Evolutionary conservation across 2,329 filamentous ascomycete genomes (phyloP), one percentile per base, ranked within the genome.

Genomic region (Metarhizium guizhouense): DNA sequence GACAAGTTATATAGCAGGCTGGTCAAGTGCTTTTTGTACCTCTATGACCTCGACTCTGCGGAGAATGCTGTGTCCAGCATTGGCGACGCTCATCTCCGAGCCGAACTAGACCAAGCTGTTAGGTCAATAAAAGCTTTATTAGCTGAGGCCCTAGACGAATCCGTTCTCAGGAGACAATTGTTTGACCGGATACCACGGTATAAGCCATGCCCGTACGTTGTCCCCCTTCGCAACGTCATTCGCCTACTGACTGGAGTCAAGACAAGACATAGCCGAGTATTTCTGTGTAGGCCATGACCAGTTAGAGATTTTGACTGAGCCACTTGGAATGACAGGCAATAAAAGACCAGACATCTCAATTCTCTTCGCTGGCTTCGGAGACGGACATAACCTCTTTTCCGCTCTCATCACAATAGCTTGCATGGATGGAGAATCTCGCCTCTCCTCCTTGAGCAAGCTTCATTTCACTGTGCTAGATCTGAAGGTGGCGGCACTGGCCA

Each of bases 341-440:
- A 32, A n/a, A 42, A 52, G 18, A 6, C 11, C 8, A 4, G 51
- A 60, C 20, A 20, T 65, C 2, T 54, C 59, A 4, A 56, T 63
- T 16, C 53, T 66, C 38, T 60, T 65, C 49, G 63, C 60, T 18
- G 61, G 64, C 25, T 60, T 57, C 52, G 64, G 64, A 11, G 63
- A 66, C 47, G 63, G 56, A 16, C 60, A 61, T 5, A 57, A 64
- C 36, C 36, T 64, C 30, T 62, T 63, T 20, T 13, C 29, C 4
- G 59, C 61, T 6, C 54, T 66, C n/a, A 18, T 52, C 50, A 18
- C 18, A 25, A 29, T 60, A 6, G 11, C 34, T 6, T 2, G 45
- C 32, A 47, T 3, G 6, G 47, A 57, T 36, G n/a, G 3, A 29
- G 50, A 4, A 32, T 14, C 43, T 10, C 14, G 30, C 11, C 34